Evolutionary conservation across 805 yeast species (phyloP).

Genomic region (Lipomyces sp.): DNA sequence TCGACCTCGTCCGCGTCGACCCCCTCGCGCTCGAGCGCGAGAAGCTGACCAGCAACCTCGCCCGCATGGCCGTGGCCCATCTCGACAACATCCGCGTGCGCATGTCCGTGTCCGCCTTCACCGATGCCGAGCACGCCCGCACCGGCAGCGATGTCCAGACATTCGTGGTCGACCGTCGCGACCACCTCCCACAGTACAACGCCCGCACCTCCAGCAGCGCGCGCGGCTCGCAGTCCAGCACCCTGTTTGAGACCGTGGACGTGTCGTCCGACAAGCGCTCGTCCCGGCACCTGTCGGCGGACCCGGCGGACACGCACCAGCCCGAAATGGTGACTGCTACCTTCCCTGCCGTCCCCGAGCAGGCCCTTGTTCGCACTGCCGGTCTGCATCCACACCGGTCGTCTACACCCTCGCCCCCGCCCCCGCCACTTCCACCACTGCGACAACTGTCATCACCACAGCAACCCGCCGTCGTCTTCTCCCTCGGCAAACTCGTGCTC

Average conservation of each 20-base stretch:
- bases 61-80: constrained; percentile 8
- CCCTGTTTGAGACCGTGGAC: no score
- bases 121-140: neutral
- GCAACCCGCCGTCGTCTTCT: neutral
- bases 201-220: neutral
- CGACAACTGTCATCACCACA: neutral
- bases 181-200: neutral
- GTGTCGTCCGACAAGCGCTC: no score
- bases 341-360: neutral
- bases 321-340: no score
- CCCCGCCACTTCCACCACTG: neutral
- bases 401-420: neutral
- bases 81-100: constrained; percentile 9
- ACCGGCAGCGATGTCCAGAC: neutral
- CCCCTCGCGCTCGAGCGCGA: neutral
- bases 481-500: constrained; percentile 2
- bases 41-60: constrained; percentile 2
- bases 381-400: no score
- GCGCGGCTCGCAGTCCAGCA: no score
- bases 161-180: neutral
- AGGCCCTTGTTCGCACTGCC: neutral
- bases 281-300: neutral
- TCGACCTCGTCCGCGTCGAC: neutral
- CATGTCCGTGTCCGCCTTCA: neutral
- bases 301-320: neutral